These are phyloP conservation scores for Ophiostoma quercus DNA, from an alignment of 2,329 filamentous ascomycete species.

Conservation along the genomic window DNA sequence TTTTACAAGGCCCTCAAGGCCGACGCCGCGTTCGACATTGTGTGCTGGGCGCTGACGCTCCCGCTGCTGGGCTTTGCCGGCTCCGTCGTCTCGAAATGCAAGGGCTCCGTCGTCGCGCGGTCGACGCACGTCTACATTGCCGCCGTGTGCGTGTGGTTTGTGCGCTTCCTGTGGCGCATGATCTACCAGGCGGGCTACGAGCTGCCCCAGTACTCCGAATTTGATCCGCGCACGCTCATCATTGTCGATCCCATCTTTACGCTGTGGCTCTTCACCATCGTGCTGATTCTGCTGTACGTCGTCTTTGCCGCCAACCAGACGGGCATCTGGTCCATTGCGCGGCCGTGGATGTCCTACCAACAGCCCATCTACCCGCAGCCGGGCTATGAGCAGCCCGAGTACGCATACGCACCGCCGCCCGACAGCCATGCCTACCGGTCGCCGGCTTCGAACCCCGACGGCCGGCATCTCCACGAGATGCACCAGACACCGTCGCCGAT, in stretches of 20 bases:
- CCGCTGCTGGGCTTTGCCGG: background rate
- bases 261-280: background rate
- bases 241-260: background rate
- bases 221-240: background rate
- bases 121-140: background rate
- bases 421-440: background rate
- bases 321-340: background rate
- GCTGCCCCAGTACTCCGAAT: background rate
- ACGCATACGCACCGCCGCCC: background rate
- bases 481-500: conserved; percentile 1
- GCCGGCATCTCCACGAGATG: background rate
- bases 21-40: background rate
- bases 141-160: background rate
- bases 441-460: background rate
- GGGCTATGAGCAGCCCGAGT: background rate
- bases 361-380: background rate
- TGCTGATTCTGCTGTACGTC: background rate
- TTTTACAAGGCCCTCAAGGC: background rate
- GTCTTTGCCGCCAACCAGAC: background rate
- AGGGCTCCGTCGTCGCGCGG: background rate
- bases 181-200: background rate
- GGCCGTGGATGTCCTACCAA: conserved; percentile 3
- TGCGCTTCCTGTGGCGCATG: background rate
- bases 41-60: background rate
- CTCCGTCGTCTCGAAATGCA: background rate